These are phyloP conservation scores for Fusarium sororula DNA, from an alignment of 2,329 filamentous ascomycete species.

Conservation along the genomic window DNA sequence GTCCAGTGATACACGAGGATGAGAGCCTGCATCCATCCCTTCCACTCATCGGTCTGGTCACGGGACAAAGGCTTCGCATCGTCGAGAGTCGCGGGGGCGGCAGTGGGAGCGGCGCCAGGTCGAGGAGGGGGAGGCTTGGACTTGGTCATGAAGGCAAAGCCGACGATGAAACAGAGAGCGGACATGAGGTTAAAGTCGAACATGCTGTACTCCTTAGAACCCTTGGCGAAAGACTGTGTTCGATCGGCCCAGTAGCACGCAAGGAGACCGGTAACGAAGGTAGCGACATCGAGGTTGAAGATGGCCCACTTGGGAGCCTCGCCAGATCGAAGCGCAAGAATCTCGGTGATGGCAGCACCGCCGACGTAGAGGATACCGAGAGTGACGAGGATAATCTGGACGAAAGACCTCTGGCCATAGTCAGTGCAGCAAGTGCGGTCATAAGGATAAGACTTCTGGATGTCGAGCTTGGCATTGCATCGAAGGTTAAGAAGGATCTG, in stretches of 20 bases:
- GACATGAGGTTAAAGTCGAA: slow-evolving; percentile 37
- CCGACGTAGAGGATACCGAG: slow-evolving; percentile 29
- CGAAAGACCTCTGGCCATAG: slow-evolving; percentile 47
- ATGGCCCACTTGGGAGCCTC: slow-evolving; percentile 12
- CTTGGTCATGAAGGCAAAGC: slow-evolving; percentile 34
- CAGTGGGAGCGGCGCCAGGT: not conserved
- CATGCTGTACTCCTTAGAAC: slow-evolving; percentile 34
- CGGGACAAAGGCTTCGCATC: slow-evolving; percentile 47
- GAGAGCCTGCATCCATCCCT: slow-evolving; percentile 69
- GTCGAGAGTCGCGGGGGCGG: slow-evolving; percentile 20
- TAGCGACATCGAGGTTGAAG: slow-evolving; percentile 36
- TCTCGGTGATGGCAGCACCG: slow-evolving; percentile 23
- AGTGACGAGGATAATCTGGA: slow-evolving; percentile 37
- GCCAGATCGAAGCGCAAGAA: slow-evolving; percentile 13
- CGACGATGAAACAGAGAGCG: slow-evolving; percentile 19
- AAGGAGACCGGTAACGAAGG: slow-evolving; percentile 38
- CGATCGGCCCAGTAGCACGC: slow-evolving; percentile 45
- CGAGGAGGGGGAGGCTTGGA: slow-evolving; percentile 14
- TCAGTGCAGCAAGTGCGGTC: slow-evolving; percentile 62
- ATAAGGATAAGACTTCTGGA: slow-evolving; percentile 51
- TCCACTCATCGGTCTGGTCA: slow-evolving; percentile 70
- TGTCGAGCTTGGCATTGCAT: slow-evolving; percentile 56
- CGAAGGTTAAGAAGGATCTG: slow-evolving; percentile 62
- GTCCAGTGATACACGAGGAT: slow-evolving; percentile 64
- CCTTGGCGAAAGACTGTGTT: slow-evolving; percentile 44